Base-by-base conservation (phyloP, 2,329 filamentous ascomycete genomes). In the Magnaporthales sp. region DNA sequence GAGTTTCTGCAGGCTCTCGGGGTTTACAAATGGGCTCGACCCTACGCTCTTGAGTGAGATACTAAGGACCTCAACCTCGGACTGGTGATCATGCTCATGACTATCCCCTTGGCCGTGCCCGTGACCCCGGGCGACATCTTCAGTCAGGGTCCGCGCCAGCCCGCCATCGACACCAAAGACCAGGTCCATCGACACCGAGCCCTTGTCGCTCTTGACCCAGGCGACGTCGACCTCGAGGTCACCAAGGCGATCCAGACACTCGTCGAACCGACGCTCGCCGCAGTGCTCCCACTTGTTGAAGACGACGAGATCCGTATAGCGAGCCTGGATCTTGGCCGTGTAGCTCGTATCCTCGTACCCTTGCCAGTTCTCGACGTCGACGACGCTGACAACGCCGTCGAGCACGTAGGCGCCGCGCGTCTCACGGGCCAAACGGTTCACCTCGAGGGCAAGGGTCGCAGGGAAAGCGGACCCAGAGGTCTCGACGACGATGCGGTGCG, bases 331-430 rank as follows among this genome's bases (percentile, higher is more conserved):
- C 74, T 90, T 89, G 7, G 93, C 93, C 67, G 93, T 97, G 74
- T 91, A 94, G 67, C 89, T 92, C 27, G 91, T 96, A 76, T 96
- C 93, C 72, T 95, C 92, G 74, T 97, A 97, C 0, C 93, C 93
- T 73, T 88, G 81, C 93, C 93, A 97, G 74, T 97, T 97, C 84
- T 97, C 93, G 11, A 96, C 93, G 74, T 97, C 93, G 67, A 97
- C 89, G 26, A 97, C 93, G 72, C 88, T 92, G 69, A 97, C 86
- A 65, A 97, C 92, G 11, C 93, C 93, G 73, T 97, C 93, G 1
- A 97, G 84, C 5, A 86, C 83, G 73, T 93, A 97, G 30, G 80
- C 77, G 0, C 85, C 83, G 72, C 77, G 87, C 0, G 87, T 89
- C 68, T 91, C 87, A n/a, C 87, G 81, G 22, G 87, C 85, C 15